Percentiles rank a stretch among this genome's conserved stretches.
These are phyloP conservation scores for Przewalskia tangutica DNA, from an alignment of 257 asterid genomes.

Conservation along the genomic window DNA sequence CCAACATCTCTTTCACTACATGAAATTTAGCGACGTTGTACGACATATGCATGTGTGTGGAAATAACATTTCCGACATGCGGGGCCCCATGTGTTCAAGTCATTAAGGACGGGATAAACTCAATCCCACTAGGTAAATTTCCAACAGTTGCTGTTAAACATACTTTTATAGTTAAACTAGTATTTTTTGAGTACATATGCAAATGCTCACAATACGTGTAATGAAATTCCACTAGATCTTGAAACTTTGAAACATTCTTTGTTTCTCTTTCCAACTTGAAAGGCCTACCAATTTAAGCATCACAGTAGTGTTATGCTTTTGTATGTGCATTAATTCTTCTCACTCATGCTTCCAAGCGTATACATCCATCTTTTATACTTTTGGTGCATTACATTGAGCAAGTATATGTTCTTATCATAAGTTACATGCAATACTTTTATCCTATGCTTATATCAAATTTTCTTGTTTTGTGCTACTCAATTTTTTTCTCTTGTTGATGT, in stretches of 20 bases:
- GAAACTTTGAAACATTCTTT: neutral
- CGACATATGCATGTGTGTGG: no score
- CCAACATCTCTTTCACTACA: no score
- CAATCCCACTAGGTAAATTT: no score
- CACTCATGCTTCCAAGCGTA: neutral
- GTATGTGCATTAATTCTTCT: neutral
- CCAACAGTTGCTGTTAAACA: neutral
- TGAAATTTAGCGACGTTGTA: no score
- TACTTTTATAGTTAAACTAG: neutral
- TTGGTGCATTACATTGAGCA: neutral
- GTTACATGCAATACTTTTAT: neutral
- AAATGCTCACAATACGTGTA: neutral
- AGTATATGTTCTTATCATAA: neutral
- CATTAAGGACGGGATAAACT: no score
- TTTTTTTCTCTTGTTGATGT: neutral
- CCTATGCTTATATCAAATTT: neutral
- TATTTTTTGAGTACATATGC: neutral
- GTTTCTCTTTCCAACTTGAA: neutral
- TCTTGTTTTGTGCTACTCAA: neutral
- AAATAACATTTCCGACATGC: no score
- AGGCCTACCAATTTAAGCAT: neutral
- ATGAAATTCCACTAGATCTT: neutral
- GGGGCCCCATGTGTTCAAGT: no score
- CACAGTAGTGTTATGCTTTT: neutral
- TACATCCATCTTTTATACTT: neutral